Evolutionary conservation across 176 grass and related monocot genomes (phyloP), one percentile per base, ranked within the genome.

Genomic region (Bromus sterilis): DNA sequence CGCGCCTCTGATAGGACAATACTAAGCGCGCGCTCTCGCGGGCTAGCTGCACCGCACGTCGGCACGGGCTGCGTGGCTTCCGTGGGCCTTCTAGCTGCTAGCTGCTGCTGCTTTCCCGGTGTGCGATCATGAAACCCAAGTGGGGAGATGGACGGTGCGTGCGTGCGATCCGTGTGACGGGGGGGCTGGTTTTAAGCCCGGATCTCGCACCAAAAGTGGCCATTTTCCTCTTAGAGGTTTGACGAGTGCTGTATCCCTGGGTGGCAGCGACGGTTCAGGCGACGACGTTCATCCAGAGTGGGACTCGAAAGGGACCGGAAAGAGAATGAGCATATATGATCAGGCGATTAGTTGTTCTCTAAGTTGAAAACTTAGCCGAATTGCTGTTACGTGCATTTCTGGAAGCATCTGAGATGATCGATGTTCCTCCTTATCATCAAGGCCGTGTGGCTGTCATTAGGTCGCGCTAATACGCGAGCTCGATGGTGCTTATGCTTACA

Each of bases 271-370:
- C 68, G 4, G 67, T 41, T 66, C 20, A 16, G 14, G 43, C 49
- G 13, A 42, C 10, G 57, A 21, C 25, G 80, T 79, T 83, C 56
- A 46, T 88, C 36, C 20, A 59, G 75, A 49, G 58, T 84, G 81
- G 43, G 66, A 46, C 16, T 48, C 46, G 20, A 81, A 35, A 81
- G 84, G 9, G 57, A 82, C 55, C 26, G 2, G 25, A 20, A 18
- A 23, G 66, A 42, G 71, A 39, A 77, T 53, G n/a, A 31, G 56
- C 59, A 71, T 71, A 71, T 18, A 41, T 18, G 23, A n/a, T 37
- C 9, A 25, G n/a, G 4, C 23, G 41, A 83, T 39, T 69, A 42
- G 42, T 64, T 78, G 74, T 65, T 78, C 74, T 71, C n/a, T 33
- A 33, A 11, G 0, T 26, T 6, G 56, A 37, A 46, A 7, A 33